Conservation (phyloP, 2,329 filamentous ascomycete species). For the Cercospora citrullina region DNA sequence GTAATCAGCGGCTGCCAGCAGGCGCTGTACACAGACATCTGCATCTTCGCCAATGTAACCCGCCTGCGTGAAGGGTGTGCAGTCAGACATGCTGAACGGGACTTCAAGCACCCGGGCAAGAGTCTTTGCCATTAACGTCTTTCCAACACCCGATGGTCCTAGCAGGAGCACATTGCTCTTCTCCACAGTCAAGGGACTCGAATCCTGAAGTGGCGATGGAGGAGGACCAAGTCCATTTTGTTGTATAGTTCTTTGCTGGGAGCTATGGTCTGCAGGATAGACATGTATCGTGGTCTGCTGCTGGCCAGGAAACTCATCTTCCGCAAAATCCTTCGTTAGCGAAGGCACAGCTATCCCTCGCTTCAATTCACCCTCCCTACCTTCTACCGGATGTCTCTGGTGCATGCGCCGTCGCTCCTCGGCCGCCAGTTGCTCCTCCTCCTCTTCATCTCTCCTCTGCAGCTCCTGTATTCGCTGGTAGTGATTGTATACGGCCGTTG, state of each 20-base stretch:
- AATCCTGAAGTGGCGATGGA: slow-evolving; percentile 52
- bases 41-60: slow-evolving; percentile 98
- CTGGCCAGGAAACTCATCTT: slow-evolving; percentile 65
- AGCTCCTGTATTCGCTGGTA: slow-evolving; percentile 82
- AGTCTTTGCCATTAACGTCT: slow-evolving; percentile 93
- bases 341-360: slow-evolving; percentile 38
- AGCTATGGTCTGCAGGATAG: slow-evolving; percentile 15
- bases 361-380: slow-evolving; percentile 47
- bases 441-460: slow-evolving; percentile 74
- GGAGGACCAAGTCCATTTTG: slow-evolving; percentile 29
- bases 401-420: slow-evolving; percentile 68
- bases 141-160: slow-evolving; percentile 91
- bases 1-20: slow-evolving; percentile 88
- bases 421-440: slow-evolving; percentile 71
- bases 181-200: slow-evolving; percentile 71
- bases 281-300: slow-evolving; percentile 51
- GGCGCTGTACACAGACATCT: slow-evolving; percentile 88
- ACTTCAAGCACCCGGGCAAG: slow-evolving; percentile 90
- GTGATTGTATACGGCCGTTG: slow-evolving; percentile 93
- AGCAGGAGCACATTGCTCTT: slow-evolving; percentile 93
- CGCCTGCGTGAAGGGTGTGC: slow-evolving; percentile 92
- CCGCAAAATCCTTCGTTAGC: slow-evolving; percentile 36
- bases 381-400: slow-evolving; percentile 70
- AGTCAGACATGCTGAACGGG: slow-evolving; percentile 93
- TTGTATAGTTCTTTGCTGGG: slow-evolving; percentile 21